Conservation (phyloP, 495 filamentous ascomycete species). For the Penicillium soppii region DNA sequence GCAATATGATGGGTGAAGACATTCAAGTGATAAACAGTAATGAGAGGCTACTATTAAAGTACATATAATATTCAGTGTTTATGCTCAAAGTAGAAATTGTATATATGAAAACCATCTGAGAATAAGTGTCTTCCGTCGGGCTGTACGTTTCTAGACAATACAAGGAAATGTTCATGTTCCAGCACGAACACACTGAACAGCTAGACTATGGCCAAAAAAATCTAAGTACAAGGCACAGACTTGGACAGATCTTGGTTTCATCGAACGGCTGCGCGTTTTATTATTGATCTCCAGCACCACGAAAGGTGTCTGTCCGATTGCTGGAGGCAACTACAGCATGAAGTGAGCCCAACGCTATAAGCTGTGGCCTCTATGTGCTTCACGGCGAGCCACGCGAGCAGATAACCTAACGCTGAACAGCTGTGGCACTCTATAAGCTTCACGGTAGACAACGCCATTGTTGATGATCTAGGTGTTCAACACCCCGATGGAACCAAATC, state of each 20-base stretch:
- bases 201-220: not conserved
- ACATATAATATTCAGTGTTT: not conserved
- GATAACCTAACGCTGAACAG: not conserved
- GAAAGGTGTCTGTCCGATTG: not conserved
- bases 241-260: constrained; percentile 1
- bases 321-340: not conserved
- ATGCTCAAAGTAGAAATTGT: not conserved
- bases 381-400: not conserved
- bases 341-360: not conserved
- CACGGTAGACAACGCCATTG: not conserved
- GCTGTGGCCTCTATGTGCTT: not conserved
- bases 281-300: not conserved
- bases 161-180: no score
- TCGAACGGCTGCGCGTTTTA: not conserved
- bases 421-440: no score
- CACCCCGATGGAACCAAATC: not conserved
- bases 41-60: not conserved
- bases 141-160: no score
- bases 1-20: constrained; percentile 2
- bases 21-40: not conserved
- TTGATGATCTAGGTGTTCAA: not conserved
- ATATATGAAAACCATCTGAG: no score
- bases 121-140: not conserved
- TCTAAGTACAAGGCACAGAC: not conserved
- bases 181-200: constrained; percentile 1